Evolutionary conservation across 805 yeast species (phyloP).

Genomic region (Lipomyces chichibuensis): DNA sequence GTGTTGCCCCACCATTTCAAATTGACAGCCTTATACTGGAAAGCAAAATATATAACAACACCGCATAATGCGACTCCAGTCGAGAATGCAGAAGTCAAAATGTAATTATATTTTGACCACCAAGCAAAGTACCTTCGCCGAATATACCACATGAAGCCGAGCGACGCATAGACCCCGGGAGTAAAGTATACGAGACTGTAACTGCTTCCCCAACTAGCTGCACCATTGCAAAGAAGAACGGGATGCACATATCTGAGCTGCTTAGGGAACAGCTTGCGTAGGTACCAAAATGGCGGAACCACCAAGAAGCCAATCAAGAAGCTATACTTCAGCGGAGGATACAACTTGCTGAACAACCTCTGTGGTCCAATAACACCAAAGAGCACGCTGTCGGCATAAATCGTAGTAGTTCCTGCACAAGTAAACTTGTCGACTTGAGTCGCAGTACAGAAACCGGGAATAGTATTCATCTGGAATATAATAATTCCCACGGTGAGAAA

Average conservation of each 20-base stretch:
- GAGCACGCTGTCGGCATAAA: slow-evolving; percentile 58
- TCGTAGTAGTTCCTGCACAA: slow-evolving; percentile 49
- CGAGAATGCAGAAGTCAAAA: slow-evolving; percentile 65
- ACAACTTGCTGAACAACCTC: slow-evolving; percentile 58
- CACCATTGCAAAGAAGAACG: slow-evolving; percentile 15
- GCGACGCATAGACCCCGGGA: slow-evolving; percentile 12
- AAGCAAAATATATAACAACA: slow-evolving; percentile 57
- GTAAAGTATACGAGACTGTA: slow-evolving; percentile 18
- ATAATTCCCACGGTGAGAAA: slow-evolving; percentile 55
- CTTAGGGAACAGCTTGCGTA: slow-evolving; percentile 17
- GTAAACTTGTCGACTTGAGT: slow-evolving; percentile 31
- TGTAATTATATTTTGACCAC: slow-evolving; percentile 77
- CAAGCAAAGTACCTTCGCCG: slow-evolving; percentile 59
- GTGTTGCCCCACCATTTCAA: slow-evolving; percentile 69
- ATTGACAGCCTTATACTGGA: slow-evolving; percentile 50
- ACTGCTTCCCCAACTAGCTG: slow-evolving; percentile 7
- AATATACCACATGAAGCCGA: slow-evolving; percentile 56
- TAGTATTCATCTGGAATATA: slow-evolving; percentile 47
- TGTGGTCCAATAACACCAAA: slow-evolving; percentile 72
- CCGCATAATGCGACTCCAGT: slow-evolving; percentile 70
- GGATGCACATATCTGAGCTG: slow-evolving; percentile 20
- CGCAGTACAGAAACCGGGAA: slow-evolving; percentile 34
- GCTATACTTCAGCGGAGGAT: slow-evolving; percentile 66
- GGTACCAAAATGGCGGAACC: slow-evolving; percentile 37
- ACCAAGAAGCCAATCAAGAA: slow-evolving; percentile 57